phyloP scores from a whole-genome alignment of 2,329 filamentous ascomycete genomes.

The Nemania serpens region DNA sequence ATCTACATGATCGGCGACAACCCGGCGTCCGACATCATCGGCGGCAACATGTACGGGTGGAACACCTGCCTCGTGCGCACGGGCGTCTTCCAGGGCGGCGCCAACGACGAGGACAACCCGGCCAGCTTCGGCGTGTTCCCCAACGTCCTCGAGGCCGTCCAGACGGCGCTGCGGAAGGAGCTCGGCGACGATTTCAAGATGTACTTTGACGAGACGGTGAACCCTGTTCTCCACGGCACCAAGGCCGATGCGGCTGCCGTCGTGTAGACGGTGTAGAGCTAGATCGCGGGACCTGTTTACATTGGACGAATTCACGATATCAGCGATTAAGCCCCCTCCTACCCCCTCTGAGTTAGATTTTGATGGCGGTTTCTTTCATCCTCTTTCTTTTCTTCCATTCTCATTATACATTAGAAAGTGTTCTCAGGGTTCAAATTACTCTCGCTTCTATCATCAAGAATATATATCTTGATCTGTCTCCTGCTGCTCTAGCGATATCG shows the following conservation, averaged over 20 bases:
- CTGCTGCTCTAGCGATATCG: not conserved
- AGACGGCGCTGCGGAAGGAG: constrained; percentile 69
- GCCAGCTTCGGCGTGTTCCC: constrained; percentile 77
- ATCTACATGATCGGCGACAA: constrained; percentile 81
- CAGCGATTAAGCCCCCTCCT: constrained; percentile 11
- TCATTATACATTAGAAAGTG: not conserved
- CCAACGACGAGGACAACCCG: constrained; percentile 77
- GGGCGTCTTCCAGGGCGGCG: constrained; percentile 77
- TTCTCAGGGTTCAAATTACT: constrained; percentile 2
- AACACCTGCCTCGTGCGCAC: constrained; percentile 80
- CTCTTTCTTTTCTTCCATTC: not conserved
- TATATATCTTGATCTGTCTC: not conserved
- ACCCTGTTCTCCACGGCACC: constrained; percentile 64
- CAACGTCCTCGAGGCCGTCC: constrained; percentile 73
- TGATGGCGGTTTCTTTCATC: constrained; percentile 14
- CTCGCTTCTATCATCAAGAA: not conserved
- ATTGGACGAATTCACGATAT: constrained; percentile 28
- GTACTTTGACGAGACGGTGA: constrained; percentile 72
- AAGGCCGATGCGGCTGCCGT: constrained; percentile 53
- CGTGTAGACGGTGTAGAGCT: constrained; percentile 20
- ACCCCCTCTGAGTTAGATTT: not conserved
- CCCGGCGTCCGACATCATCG: constrained; percentile 73
- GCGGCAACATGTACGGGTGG: constrained; percentile 82
- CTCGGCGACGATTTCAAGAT: constrained; percentile 76
- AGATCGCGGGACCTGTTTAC: not conserved